Percentiles rank a stretch among this genome's conserved stretches.
Conservation (phyloP, 179 eudicot genomes). For the Gypsophila paniculata region DNA sequence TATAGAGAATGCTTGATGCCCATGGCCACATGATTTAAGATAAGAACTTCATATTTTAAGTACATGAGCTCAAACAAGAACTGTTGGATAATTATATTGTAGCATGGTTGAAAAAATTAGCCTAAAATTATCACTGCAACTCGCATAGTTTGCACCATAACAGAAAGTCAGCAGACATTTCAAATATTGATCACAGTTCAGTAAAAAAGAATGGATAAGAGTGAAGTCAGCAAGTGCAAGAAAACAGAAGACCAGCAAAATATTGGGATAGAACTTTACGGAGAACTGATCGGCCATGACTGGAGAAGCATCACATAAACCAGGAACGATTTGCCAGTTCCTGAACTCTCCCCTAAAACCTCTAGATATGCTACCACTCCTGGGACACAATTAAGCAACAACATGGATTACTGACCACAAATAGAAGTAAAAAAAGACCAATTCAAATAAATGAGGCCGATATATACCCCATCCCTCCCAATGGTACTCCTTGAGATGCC, state of each 20-base stretch:
- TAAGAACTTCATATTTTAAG: background rate
- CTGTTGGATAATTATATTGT: background rate
- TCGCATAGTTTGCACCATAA: background rate
- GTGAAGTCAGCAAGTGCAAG: background rate
- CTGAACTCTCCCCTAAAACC: constrained; percentile 98
- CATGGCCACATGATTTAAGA: background rate
- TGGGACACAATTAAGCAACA: constrained; percentile 30
- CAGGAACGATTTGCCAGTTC: constrained; percentile 93
- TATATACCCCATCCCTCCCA: constrained; percentile 98
- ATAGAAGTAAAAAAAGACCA: background rate
- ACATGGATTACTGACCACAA: constrained; percentile 18
- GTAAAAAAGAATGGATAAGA: background rate
- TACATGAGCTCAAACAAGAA: background rate
- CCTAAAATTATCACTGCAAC: background rate
- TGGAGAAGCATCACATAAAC: constrained; percentile 88
- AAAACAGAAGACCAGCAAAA: constrained; percentile 1
- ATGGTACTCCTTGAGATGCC: constrained; percentile 93
- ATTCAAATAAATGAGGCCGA: constrained; percentile 8
- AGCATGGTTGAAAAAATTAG: background rate
- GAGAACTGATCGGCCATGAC: constrained; percentile 99
- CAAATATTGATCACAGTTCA: background rate
- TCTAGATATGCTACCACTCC: constrained; percentile 99
- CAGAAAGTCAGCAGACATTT: background rate
- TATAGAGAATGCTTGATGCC: background rate
- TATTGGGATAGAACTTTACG: constrained; percentile 49